Base-by-base conservation (phyloP, 2,329 filamentous ascomycete genomes). In the Colletotrichum ledebouriae region DNA sequence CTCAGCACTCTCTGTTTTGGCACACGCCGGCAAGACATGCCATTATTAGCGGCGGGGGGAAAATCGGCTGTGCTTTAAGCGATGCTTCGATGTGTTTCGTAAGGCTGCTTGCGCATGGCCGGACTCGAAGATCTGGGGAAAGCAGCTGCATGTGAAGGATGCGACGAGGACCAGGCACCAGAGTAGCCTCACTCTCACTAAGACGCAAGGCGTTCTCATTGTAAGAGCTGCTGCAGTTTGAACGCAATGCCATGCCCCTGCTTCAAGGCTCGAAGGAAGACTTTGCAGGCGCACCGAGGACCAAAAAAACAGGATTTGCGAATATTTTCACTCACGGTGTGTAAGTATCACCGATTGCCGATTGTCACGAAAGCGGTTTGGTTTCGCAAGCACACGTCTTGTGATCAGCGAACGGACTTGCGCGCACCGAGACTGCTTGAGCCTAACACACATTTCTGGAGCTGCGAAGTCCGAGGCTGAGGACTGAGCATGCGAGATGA, bases 21-120 rank as follows among this genome's bases (percentile, higher is more conserved):
- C 52, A 17, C 13, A 58, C 11, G 53, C 59, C 59, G 64, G 50
- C 29, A 53, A 67, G 47, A 67, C 15, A 3, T 58, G 52, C 64
- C 29, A 9, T 9, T 11, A 13, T 29, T 6, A 39, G 13, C 46
- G 13, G 47, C 34, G 41, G 17, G 50, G 59, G 59, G 20, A 22
- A 22, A 22, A 22, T 22, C 22, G 22, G 22, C 42, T 39, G 59
- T 67, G 63, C 59, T 59, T 12, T 17, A 25, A 46, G 39, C 25
- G 62, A 41, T 46, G 20, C 37, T 37, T 29, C 17, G 20, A 39
- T 41, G 29, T 46, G 59, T 58, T 58, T 67, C 64, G 52, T 25
- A 13, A 56, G 46, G 33, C 52, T 58, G 37, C 20, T 25, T 47
- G 4, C 46, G 52, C n/a, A 25, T 20, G 15, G n/a, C 29, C 20